Base-by-base conservation (phyloP, 768 basidiomycete genomes). In the Leccinum rimulosum region DNA sequence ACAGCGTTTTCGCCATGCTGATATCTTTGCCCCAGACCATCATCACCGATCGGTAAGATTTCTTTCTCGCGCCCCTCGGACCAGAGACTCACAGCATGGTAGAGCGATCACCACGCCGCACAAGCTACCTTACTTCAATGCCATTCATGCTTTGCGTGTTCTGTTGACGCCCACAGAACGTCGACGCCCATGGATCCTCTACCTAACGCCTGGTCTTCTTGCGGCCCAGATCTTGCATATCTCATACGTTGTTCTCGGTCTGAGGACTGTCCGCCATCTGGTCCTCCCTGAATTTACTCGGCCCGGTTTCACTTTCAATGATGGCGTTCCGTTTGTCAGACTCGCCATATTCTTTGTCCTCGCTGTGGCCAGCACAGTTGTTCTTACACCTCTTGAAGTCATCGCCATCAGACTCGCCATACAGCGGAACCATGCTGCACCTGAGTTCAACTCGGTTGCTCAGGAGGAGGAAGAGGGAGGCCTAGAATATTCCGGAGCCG, bases 31-130 rank as follows among this genome's bases (percentile, higher is more conserved):
- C 92, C 9, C 84, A 85, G 36, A 82, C 84, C 3, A 84, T 94
- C 53, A 72, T 94, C 52, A 88, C 90, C 1, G 89, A 90, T 69
- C 80, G 91, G 91, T 90, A 71, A 49, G 82, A 50, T 15, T 22
- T 52, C 48, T 40, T 54, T 43, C 22, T 12, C 3, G 25, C 9
- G 15, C 17, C 12, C 35, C 7, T 50, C 45, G 43, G 28, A 33
- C 19, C 45, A 47, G 28, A 33, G 9, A 55, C 53, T 60, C 19
- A 57, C 51, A 15, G 50, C 27, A 58, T 51, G 54, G 22, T 62
- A 94, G 92, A 45, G 82, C 93, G 2, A 88, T 94, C 61, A 92
- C 89, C 1, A 94, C 93, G 1, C 92, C 92, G 0, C 84, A 89
- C 72, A 85, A 81, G 68, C 76, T 94, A 35, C 81, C 87, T 3